These are phyloP conservation scores for Myxozyma geophila DNA, from an alignment of 805 yeast species.

Conservation along the genomic window DNA sequence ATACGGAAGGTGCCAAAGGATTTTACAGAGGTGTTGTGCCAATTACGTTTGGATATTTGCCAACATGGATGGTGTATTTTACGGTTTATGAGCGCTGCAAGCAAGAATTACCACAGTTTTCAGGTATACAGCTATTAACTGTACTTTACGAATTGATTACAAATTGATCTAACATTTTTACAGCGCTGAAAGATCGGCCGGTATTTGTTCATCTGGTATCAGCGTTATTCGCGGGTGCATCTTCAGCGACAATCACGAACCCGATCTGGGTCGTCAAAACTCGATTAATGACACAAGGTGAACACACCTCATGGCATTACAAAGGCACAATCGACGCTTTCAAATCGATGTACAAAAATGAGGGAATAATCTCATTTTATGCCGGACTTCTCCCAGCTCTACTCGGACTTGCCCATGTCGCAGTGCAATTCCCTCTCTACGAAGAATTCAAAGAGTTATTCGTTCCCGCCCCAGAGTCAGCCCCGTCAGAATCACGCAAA, in stretches of 20 bases:
- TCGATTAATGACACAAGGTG: slow-evolving; percentile 67
- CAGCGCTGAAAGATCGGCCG: slow-evolving; percentile 43
- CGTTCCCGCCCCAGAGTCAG: slow-evolving; percentile 43
- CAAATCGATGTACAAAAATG: slow-evolving; percentile 71
- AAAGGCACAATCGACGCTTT: slow-evolving; percentile 85
- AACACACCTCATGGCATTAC: slow-evolving; percentile 53
- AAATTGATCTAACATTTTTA: neutral
- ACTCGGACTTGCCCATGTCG: slow-evolving; percentile 89
- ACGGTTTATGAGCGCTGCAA: slow-evolving; percentile 85
- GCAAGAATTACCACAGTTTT: slow-evolving; percentile 36
- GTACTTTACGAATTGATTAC: neutral
- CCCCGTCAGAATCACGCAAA: slow-evolving; percentile 25
- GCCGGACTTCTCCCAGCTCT: slow-evolving; percentile 89
- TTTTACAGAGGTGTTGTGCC: slow-evolving; percentile 90
- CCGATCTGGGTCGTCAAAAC: slow-evolving; percentile 99
- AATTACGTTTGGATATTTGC: slow-evolving; percentile 90
- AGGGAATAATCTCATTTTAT: slow-evolving; percentile 82
- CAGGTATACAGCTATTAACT: neutral
- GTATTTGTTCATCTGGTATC: slow-evolving; percentile 52
- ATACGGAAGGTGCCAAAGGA: slow-evolving; percentile 82
- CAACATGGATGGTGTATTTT: slow-evolving; percentile 97
- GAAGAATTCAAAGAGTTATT: slow-evolving; percentile 73
- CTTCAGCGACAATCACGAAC: slow-evolving; percentile 81
- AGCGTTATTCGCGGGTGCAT: slow-evolving; percentile 88
- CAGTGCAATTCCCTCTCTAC: slow-evolving; percentile 93